These are phyloP conservation scores for Mycogone perniciosa DNA, from an alignment of 2,329 filamentous ascomycete species.

Conservation along the genomic window DNA sequence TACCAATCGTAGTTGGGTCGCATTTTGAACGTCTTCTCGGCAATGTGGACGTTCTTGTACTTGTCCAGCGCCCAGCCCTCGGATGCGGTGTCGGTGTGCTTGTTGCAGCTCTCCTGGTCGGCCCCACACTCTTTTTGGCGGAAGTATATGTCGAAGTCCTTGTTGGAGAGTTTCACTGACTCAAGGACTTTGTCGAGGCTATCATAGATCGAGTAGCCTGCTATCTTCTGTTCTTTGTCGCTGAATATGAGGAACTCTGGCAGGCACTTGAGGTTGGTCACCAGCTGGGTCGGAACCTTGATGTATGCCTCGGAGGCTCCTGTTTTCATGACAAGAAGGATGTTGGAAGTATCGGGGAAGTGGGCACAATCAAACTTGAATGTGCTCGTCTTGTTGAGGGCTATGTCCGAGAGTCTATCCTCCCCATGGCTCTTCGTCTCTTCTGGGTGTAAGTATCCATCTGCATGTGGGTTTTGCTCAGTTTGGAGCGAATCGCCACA, in stretches of 20 bases:
- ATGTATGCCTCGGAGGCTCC: conserved; percentile 48
- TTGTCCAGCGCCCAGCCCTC: conserved; percentile 52
- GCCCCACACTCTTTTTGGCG: conserved; percentile 39
- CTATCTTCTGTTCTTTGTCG: conserved; percentile 46
- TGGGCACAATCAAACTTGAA: conserved; percentile 26
- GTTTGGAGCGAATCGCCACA: neutral
- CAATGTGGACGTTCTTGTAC: conserved; percentile 57
- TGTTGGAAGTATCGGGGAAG: conserved; percentile 39
- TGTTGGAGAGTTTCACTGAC: conserved; percentile 36
- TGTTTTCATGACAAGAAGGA: conserved; percentile 51
- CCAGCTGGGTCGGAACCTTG: conserved; percentile 47
- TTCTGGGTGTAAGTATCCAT: neutral
- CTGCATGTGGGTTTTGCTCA: neutral
- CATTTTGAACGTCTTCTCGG: conserved; percentile 45
- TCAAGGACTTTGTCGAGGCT: conserved; percentile 39
- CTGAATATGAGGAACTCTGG: conserved; percentile 51
- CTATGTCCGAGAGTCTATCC: neutral
- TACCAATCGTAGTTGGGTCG: conserved; percentile 52
- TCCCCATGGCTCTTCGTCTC: no score
- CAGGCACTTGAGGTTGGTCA: conserved; percentile 46
- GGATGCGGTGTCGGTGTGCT: conserved; percentile 19
- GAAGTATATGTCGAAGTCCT: conserved; percentile 45
- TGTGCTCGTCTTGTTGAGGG: neutral
- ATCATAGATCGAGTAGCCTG: conserved; percentile 39
- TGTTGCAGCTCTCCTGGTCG: conserved; percentile 40